Conservation (phyloP, 1,139 yeast genomes). For the Eremothecium cymbalariae region DNA sequence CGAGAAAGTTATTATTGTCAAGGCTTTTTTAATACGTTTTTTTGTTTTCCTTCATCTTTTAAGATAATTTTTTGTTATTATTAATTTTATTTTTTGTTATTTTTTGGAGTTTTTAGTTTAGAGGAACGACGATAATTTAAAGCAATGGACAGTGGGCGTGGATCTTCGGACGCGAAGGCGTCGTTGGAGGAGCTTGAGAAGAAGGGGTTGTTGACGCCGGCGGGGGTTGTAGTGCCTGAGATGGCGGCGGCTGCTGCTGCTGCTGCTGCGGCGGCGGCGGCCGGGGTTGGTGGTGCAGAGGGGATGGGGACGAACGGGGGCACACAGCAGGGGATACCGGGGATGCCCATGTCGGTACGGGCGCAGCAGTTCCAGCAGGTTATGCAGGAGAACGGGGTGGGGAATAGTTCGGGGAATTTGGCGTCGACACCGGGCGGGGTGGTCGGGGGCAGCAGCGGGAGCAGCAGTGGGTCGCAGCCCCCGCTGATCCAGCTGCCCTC, state of each 20-base stretch:
- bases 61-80: too few species aligned
- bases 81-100: too few species aligned
- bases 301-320: not conserved
- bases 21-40: too few species aligned
- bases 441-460: not conserved
- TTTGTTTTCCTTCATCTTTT: too few species aligned
- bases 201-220: slow-evolving; percentile 4
- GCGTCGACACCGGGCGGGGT: slow-evolving; percentile 1
- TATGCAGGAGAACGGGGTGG: slow-evolving; percentile 3
- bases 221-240: slow-evolving; percentile 7
- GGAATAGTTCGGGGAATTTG: not conserved
- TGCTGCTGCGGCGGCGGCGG: slow-evolving; percentile 1
- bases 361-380: slow-evolving; percentile 6
- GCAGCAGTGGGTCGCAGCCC: slow-evolving; percentile 10
- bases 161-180: slow-evolving; percentile 3
- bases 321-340: slow-evolving; percentile 2
- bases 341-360: slow-evolving; percentile 3
- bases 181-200: slow-evolving; percentile 5
- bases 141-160: slow-evolving; percentile 4
- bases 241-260: slow-evolving; percentile 4
- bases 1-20: too few species aligned
- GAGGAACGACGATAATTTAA: too few species aligned
- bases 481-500: slow-evolving; percentile 6
- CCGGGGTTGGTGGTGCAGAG: slow-evolving; percentile 3
- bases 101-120: too few species aligned